Base-by-base conservation (phyloP, 176 grass and related monocot species). In the Olyra latifolia region DNA sequence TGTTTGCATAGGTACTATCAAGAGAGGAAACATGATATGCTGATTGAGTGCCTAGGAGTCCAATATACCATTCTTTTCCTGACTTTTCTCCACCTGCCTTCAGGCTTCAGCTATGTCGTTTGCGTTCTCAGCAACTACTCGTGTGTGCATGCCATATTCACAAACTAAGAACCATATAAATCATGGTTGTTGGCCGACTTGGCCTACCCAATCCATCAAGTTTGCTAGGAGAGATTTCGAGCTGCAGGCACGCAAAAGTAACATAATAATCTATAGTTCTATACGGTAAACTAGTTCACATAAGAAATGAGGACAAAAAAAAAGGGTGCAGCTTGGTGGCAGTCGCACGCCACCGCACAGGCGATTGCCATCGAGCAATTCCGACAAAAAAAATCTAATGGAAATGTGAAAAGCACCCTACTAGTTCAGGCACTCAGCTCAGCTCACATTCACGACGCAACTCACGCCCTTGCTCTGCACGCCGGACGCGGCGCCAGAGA, bases 371-470 rank as follows among this genome's bases (percentile, higher is more conserved):
- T 35, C 4, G 32, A 35, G 32, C 32, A 35, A 35, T 35, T 35
- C 32, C 32, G 16, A 11, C 8, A 2, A 15, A 28, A 44, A 1
- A n/a, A 13, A 57, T 0, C 46, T 12, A 17, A 4, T 24, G 15
- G 5, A 30, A 43, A 22, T 1, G 7, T 23, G 15, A 63, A 48
- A 53, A 4, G n/a, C 22, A 7, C 7, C 25, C 10, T 11, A 35
- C 32, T 35, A 35, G 32, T 35, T 35, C 32, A 35, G 32, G 32
- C 32, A 35, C 32, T 35, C 32, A 35, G 2, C 5, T 69, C 28
- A 66, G 24, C 59, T 68, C 38, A 89, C 89, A 27, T 53, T 14
- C 0, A 73, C 89, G 0, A 27, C 40, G 22, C 92, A 94, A 3
- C 3, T 10, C 10, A 74, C 10, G 80, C 72, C 66, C 83, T 79